Percentiles rank a stretch among this genome's conserved stretches.
phyloP scores from a whole-genome alignment of 73 alveolate genomes.

The Tetrahymena malaccensis region DNA sequence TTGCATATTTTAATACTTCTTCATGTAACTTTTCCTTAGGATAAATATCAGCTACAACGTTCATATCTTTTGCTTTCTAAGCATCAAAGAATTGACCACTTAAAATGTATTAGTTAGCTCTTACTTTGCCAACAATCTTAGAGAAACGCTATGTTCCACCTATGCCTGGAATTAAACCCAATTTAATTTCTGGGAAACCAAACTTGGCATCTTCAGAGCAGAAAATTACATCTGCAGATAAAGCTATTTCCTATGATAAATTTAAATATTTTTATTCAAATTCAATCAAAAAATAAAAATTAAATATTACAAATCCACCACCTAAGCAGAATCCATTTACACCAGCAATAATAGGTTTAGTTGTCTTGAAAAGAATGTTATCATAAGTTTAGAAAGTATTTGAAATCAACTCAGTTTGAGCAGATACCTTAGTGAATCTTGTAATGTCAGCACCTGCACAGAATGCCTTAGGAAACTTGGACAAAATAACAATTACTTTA shows the following conservation, averaged over 20 bases:
- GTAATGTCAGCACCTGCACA: slow-evolving; percentile 92
- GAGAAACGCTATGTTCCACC: slow-evolving; percentile 96
- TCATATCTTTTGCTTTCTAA: slow-evolving; percentile 71
- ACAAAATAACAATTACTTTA: slow-evolving; percentile 26
- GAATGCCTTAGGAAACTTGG: slow-evolving; percentile 43
- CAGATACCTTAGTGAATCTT: slow-evolving; percentile 76
- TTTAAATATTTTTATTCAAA: too few relatives aligned
- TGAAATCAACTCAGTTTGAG: slow-evolving; percentile 13
- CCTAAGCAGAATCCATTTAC: slow-evolving; percentile 20
- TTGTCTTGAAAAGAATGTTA: background rate
- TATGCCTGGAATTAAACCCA: slow-evolving; percentile 97
- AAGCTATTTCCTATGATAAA: slow-evolving; percentile 81
- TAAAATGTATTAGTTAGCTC: slow-evolving; percentile 88
- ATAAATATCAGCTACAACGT: slow-evolving; percentile 74
- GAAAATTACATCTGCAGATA: slow-evolving; percentile 86
- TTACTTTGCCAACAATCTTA: slow-evolving; percentile 76
- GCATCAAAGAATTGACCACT: slow-evolving; percentile 77
- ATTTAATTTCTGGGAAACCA: slow-evolving; percentile 90
- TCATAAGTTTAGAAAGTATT: slow-evolving; percentile 1
- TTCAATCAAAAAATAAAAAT: too few relatives aligned
- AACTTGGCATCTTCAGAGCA: slow-evolving; percentile 75
- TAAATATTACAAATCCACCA: background rate
- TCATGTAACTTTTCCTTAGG: slow-evolving; percentile 64
- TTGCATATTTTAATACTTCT: slow-evolving; percentile 71
- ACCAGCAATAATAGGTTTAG: slow-evolving; percentile 19